Base-by-base conservation (phyloP, 257 asterid species). In the Fraxinus pennsylvanica region DNA sequence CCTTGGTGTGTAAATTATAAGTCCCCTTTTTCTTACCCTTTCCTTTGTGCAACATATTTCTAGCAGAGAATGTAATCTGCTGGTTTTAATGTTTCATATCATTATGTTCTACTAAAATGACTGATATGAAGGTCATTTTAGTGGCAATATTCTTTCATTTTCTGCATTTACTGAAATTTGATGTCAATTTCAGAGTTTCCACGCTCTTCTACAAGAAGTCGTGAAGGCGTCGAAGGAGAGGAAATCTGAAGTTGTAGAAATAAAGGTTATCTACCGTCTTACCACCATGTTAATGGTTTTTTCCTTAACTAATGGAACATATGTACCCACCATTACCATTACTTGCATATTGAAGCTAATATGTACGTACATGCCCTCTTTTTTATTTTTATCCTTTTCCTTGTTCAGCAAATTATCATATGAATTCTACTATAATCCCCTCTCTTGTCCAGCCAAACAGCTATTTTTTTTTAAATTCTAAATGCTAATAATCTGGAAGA, bases 181-280 rank as follows among this genome's bases (percentile, higher is more conserved):
- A 32, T 74, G 33, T 83, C 67, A 61, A 78, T 82, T 85, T 76
- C 90, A 95, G 99, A 96, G 82, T 74, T 91, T 95, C 76, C 91
- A 88, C 75, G 80, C 89, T 80, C 91, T 95, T 63, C 79, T 95
- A 71, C 87, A 89, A 90, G 92, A 91, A 66, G 80, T 91, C 76
- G 87, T 85, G 25, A 30, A 80, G 77, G 76, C 77, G 61, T 59
- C 77, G 68, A 76, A 77, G 13, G 81, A 74, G 75, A 67, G 68
- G 74, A 85, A 86, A 35, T 75, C 88, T 80, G 86, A 81, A 75
- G 83, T 78, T 74, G 59, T 78, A 41, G 86, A 82, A 79, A 78
- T 82, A 54, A 81, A 75, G 88, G 98, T 95, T 45, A 77, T 86
- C 74, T 41, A 80, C 75, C 65, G 14, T 39, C 14, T 6, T 13